Percentiles rank a stretch among this genome's conserved stretches.
phyloP scores from a whole-genome alignment of 1,284 basidiomycete species.

The Ganoderma leucocontextum region DNA sequence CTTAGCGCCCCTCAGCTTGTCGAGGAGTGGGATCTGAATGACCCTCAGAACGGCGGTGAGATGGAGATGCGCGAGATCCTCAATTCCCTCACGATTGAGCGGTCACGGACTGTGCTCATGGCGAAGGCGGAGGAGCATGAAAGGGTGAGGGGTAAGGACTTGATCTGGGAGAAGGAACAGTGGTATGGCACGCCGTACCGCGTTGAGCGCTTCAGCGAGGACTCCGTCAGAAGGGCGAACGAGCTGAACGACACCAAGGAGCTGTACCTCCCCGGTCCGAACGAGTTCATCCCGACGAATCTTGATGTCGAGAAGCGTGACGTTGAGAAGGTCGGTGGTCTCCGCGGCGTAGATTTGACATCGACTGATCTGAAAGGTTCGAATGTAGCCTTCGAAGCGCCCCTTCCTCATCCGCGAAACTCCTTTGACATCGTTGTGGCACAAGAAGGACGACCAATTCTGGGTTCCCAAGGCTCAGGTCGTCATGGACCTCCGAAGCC shows the following conservation, averaged over 20 bases:
- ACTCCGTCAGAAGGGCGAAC: slow-evolving; percentile 70
- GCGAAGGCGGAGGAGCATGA: slow-evolving; percentile 75
- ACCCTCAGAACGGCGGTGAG: slow-evolving; percentile 49
- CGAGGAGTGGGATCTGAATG: slow-evolving; percentile 78
- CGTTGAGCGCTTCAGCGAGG: slow-evolving; percentile 71
- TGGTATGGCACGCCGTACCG: slow-evolving; percentile 90
- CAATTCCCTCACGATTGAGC: slow-evolving; percentile 64
- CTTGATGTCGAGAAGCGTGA: slow-evolving; percentile 83
- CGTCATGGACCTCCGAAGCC: slow-evolving; percentile 71
- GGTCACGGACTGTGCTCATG: slow-evolving; percentile 82
- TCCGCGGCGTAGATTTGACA: neutral
- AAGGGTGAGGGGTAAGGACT: slow-evolving; percentile 53
- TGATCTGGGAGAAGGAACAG: slow-evolving; percentile 76
- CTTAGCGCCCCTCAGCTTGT: slow-evolving; percentile 80
- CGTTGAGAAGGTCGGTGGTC: slow-evolving; percentile 58
- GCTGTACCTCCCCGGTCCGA: slow-evolving; percentile 84
- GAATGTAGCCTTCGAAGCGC: slow-evolving; percentile 69
- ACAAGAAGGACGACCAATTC: slow-evolving; percentile 96
- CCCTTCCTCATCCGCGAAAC: slow-evolving; percentile 83
- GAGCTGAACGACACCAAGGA: slow-evolving; percentile 69
- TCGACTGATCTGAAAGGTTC: neutral
- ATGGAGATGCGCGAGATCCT: slow-evolving; percentile 73
- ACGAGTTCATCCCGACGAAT: slow-evolving; percentile 91
- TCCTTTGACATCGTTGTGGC: slow-evolving; percentile 81
- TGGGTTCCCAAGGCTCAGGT: slow-evolving; percentile 90